phyloP scores from a whole-genome alignment of 2,329 filamentous ascomycete genomes.

The Sphaerulina vaccinii region DNA sequence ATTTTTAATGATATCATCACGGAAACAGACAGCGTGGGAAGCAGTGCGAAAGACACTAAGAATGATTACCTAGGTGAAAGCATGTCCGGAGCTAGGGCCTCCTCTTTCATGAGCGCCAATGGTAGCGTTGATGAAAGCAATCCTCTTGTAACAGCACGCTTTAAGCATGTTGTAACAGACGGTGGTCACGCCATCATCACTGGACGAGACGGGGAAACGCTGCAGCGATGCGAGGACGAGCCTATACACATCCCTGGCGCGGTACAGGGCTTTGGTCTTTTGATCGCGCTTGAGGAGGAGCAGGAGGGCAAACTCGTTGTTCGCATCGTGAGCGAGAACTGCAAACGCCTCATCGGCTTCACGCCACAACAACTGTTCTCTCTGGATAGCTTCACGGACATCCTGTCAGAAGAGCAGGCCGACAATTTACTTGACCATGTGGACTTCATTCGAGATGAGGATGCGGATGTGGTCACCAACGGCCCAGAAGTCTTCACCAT shows the following conservation, averaged over 20 bases:
- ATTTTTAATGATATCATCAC: conserved; percentile 25
- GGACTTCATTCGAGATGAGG: conserved; percentile 82
- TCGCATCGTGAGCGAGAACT: conserved; percentile 79
- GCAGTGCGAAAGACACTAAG: conserved; percentile 10
- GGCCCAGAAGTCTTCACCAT: conserved; percentile 85
- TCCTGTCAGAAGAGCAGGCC: conserved; percentile 77
- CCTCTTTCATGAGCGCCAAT: conserved; percentile 38
- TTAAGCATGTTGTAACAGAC: conserved; percentile 73
- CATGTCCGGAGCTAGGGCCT: conserved; percentile 29
- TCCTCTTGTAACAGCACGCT: conserved; percentile 67
- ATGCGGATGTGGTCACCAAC: conserved; percentile 69
- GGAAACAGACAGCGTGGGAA: conserved; percentile 22
- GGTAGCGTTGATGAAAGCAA: conserved; percentile 45
- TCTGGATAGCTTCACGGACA: conserved; percentile 74
- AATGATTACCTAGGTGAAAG: conserved; percentile 23
- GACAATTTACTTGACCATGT: conserved; percentile 83
- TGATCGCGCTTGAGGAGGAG: conserved; percentile 73
- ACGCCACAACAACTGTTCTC: conserved; percentile 73
- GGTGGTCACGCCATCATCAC: conserved; percentile 82
- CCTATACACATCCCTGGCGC: conserved; percentile 85
- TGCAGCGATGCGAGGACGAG: conserved; percentile 86
- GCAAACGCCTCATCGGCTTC: conserved; percentile 70
- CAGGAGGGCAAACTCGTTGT: conserved; percentile 65
- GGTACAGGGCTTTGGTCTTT: conserved; percentile 74
- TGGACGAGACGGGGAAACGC: conserved; percentile 66